Evolutionary conservation across 2,329 filamentous ascomycete genomes (phyloP).

Genomic region (Teratosphaeriaceae sp.): DNA sequence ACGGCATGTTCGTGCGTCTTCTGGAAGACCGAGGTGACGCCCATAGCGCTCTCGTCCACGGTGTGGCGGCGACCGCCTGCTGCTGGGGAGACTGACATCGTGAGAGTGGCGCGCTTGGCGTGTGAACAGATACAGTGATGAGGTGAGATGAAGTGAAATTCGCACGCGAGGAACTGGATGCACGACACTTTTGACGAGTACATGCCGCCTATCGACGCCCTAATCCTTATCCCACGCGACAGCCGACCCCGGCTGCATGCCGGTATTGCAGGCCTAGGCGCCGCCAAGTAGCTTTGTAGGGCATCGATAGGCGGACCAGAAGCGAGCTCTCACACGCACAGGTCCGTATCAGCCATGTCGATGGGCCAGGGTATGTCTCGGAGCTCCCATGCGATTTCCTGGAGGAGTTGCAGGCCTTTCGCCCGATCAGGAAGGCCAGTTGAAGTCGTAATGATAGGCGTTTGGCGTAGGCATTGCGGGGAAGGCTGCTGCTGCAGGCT

Average conservation of each 20-base stretch:
- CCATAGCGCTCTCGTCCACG: constrained; percentile 4
- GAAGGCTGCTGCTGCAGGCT: neutral
- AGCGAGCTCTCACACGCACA: neutral
- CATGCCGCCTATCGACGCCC: neutral
- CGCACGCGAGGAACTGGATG: neutral
- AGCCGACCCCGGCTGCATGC: neutral
- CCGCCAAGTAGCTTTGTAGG: neutral
- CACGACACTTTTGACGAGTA: neutral
- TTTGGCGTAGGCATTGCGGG: neutral
- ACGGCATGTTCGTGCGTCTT: constrained; percentile 13
- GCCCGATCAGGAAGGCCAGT: constrained; percentile 1
- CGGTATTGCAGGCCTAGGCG: neutral
- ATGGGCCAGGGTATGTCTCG: no score
- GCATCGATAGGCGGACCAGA: no score
- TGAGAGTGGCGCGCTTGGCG: neutral
- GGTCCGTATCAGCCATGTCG: neutral
- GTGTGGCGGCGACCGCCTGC: constrained; percentile 3
- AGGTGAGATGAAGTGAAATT: neutral
- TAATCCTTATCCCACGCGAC: constrained; percentile 1
- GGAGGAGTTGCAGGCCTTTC: neutral
- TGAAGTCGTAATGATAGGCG: neutral
- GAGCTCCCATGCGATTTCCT: neutral
- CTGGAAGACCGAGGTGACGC: constrained; percentile 15
- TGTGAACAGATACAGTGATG: neutral
- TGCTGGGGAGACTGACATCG: constrained; percentile 4